Evolutionary conservation across 2,329 filamentous ascomycete genomes (phyloP), one percentile per base, ranked within the genome.

Genomic region (Fusarium duplospermum): DNA sequence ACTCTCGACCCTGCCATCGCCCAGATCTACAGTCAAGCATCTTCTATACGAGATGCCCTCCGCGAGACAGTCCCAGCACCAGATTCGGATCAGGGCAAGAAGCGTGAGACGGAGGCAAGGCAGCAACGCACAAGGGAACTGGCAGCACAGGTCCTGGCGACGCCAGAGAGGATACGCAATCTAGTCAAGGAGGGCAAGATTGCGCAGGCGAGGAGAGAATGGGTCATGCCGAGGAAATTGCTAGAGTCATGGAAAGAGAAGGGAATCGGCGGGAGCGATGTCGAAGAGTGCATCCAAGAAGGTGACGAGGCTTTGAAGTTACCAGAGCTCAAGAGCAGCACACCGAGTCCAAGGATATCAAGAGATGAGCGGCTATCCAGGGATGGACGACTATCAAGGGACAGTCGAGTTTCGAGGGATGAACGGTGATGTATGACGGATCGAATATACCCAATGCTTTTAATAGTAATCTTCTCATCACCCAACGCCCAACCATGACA

Each of bases 1-100:
- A 94, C 92, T 0, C 87, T 95, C 35, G 90, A 93, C 73, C 91
- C 91, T 4, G 93, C 93, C 40, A 93, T 96, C 59, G 89, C 89
- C 3, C 91, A 93, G 72, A 94, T 96, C 75, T 94, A 93, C 76
- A 87, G 87, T 36, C 87, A 89, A 77, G 89, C 89, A 8, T 86
- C 83, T 3, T 83, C 85, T 42, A 91, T 91, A 76, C 85, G 87
- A 71, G 87, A 88, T 69, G 83, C 84, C 14, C 80, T 91, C 27
- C 86, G 88, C 64, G 78, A 84, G 50, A 83, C 83, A 5, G 82
- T 90, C 2, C 86, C 87, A 1, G 78, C 84, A 4, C 87, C 88
- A 3, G 84, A 85, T 47, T 84, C 84, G 11, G 80, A 83, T 4
- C 79, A 82, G 35, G 80, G 81, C 7, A 79, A 79, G 20, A 78